Base-by-base conservation (phyloP, 1,139 yeast species). In the Pichia sp. region DNA sequence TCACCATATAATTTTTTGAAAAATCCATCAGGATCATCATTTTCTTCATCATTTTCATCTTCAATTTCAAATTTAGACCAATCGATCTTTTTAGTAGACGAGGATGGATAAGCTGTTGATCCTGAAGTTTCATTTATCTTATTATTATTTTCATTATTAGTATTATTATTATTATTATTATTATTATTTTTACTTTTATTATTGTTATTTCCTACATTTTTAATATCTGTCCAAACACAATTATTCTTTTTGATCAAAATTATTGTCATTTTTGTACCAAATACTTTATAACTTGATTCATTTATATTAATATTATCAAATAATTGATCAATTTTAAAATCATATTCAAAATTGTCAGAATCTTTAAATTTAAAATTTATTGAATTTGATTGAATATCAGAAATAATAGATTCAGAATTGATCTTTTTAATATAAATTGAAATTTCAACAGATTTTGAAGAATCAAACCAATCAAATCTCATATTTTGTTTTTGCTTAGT, bases 391-490 rank as follows among this genome's bases (percentile, higher is more conserved):
- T 36, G 38, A 12, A 62, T 51, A 4, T 45, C 45, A 2, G 55
- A 51, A 5, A 42, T 42, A 6, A 61, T 50, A 9, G 55, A 27
- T 1, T 54, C 55, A 16, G 51, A 30, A 2, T 51, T 51, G 12
- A 62, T 54, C 36, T 76, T 76, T 52, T 83, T 82, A 46, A 87
- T 79, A 55, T 83, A 92, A 7, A 92, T 67, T 2, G 95, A 79
- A 30, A 90, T 69, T 6, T 82, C 80, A 16, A 89, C 75, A 3
- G 65, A 61, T 1, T 68, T 69, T 16, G 68, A 61, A 23, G 79
- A 71, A 61, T 89, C 96, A 63, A 82, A 87, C 89, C 94, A 89
- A 57, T 89, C 96, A 36, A 74, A 77, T 58, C 82, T 75, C 49
- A 81, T 71, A 48, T 74, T 72, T 40, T 67, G 54, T 30, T 47